Base-by-base conservation (phyloP, 306 rosid genomes). In the Morella rubra region DNA sequence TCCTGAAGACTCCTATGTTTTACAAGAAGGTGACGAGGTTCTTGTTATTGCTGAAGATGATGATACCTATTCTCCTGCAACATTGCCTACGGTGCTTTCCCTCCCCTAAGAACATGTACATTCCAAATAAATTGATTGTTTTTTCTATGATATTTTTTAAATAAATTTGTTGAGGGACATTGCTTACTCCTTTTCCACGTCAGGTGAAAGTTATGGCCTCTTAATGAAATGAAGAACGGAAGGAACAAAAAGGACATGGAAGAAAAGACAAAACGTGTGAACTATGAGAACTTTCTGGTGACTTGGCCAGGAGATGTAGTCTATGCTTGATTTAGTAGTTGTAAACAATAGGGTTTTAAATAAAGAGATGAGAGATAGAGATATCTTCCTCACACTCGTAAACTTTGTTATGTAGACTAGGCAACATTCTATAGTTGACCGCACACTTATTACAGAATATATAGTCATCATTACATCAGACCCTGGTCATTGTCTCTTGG, bases 21-120 rank as follows among this genome's bases (percentile, higher is more conserved):
- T 93, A 76, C 87, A 93, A 85, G 93, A 86, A 80, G 97, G 98
- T 1, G 98, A 93, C 53, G 98, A 93, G 84, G 88, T 91, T 82
- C 89, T 91, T 76, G 98, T 91, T 47, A 89, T 89, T 78, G 97
- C 98, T 52, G 97, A 93, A 89, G 98, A 93, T 56, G 98, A 93
- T 72, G 98, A 93, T 76, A 88, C 95, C 47, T 93, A 91, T 84
- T 86, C 90, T 77, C 98, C 96, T 22, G 83, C 91, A 8, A 77
- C 90, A 76, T 84, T 93, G 80, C 93, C 98, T 84, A 93, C 1
- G 96, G 98, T 93, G 83, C 80, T 83, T 85, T 85, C 86, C 68
- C 73, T 74, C 82, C 78, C 77, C 84, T 85, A 54, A 11, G 22
- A 37, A 74, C 62, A n/a, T 55, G 32, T 37, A 72, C 18, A 50